Conservation (phyloP, 768 basidiomycete genomes). For the Zangia roseola region DNA sequence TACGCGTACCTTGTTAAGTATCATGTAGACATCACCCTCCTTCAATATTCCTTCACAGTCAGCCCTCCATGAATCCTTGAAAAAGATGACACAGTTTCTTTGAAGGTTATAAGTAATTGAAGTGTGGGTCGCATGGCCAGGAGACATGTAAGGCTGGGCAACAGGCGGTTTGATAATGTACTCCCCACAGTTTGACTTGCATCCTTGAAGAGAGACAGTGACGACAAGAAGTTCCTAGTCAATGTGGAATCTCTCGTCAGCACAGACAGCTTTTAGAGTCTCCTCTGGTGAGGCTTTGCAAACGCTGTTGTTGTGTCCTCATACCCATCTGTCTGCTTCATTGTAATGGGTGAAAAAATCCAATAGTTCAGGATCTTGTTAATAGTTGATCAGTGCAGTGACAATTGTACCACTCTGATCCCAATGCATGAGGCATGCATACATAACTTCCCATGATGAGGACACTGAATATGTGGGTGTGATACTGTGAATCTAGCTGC, state of each 20-base stretch:
- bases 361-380: background rate
- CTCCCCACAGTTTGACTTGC: background rate
- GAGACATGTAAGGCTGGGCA: too few relatives aligned
- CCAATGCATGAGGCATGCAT: slow-evolving; percentile 14
- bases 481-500: slow-evolving; percentile 17
- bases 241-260: background rate
- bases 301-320: background rate
- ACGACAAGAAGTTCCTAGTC: background rate
- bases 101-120: too few relatives aligned
- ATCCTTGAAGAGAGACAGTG: background rate
- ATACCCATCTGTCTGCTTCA: background rate
- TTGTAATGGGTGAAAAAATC: background rate
- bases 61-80: too few relatives aligned
- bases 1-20: too few relatives aligned
- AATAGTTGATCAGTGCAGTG: background rate
- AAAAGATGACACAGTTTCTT: too few relatives aligned
- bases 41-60: too few relatives aligned
- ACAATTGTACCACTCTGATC: slow-evolving; percentile 15
- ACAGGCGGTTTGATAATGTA: background rate
- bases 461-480: slow-evolving; percentile 12
- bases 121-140: too few relatives aligned
- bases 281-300: background rate
- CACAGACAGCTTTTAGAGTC: background rate
- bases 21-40: too few relatives aligned
- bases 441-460: slow-evolving; percentile 5